These are phyloP conservation scores for Phialophora verrucosa DNA, from an alignment of 2,329 filamentous ascomycete genomes.

Conservation along the genomic window DNA sequence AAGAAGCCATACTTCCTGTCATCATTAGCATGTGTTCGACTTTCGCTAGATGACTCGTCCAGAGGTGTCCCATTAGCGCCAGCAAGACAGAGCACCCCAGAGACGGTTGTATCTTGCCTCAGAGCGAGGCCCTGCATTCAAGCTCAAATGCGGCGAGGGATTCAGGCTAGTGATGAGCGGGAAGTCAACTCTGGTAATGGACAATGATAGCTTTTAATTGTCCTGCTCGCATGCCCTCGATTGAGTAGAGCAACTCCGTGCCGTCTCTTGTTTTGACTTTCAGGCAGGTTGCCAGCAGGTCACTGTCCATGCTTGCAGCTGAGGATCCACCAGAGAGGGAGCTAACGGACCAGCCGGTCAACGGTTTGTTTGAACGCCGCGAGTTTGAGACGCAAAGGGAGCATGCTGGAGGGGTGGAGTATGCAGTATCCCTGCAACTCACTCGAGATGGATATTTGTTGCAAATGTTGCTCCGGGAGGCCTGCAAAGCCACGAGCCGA, in stretches of 20 bases:
- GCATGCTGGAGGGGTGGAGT: not conserved
- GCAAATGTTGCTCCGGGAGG: constrained; percentile 8
- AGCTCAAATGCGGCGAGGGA: not conserved
- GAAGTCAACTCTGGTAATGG: not conserved
- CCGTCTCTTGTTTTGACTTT: not conserved
- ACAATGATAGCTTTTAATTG: not conserved
- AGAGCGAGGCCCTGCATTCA: not conserved
- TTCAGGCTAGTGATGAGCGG: not conserved
- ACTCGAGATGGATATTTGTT: constrained; percentile 17
- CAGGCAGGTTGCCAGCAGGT: not conserved
- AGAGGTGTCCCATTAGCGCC: not conserved
- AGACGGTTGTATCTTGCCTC: not conserved
- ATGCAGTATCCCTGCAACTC: constrained; percentile 23
- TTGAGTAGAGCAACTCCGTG: not conserved
- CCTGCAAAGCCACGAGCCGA: constrained; percentile 6
- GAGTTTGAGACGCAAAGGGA: not conserved
- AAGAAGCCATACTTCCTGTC: not conserved
- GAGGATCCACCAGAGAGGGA: not conserved
- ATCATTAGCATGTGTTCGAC: constrained; percentile 14
- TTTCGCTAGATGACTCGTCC: constrained; percentile 3
- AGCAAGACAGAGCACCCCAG: not conserved
- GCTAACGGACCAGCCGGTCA: not conserved
- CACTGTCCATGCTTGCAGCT: not conserved
- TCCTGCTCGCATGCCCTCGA: not conserved
- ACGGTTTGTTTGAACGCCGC: not conserved